Evolutionary conservation across 176 grass and related monocot genomes (phyloP).

Genomic region (Avena insularis): DNA sequence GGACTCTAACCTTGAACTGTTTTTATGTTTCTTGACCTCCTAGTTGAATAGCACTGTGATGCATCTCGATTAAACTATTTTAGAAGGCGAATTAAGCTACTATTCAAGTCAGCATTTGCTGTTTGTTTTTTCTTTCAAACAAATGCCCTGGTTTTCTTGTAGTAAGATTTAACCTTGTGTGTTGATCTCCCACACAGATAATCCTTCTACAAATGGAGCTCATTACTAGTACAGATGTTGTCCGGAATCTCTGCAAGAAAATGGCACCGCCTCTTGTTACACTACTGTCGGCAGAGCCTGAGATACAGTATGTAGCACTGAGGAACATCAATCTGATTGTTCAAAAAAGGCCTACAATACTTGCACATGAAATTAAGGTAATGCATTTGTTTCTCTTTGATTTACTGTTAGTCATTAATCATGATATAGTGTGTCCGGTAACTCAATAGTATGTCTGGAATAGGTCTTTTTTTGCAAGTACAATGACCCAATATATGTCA

Average conservation of each 20-base stretch:
- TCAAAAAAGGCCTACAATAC: slow-evolving; percentile 98
- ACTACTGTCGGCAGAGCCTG: slow-evolving; percentile 94
- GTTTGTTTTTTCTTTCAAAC: not conserved
- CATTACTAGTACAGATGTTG: slow-evolving; percentile 92
- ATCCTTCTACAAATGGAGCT: slow-evolving; percentile 99
- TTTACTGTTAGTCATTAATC: slow-evolving; percentile 37
- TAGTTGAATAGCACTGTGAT: slow-evolving; percentile 14
- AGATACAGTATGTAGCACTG: slow-evolving; percentile 97
- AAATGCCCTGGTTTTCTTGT: not conserved
- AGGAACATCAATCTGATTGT: slow-evolving; percentile 99
- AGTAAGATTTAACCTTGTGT: not conserved
- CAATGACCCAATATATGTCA: slow-evolving; percentile 97
- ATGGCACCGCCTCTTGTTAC: slow-evolving; percentile 99
- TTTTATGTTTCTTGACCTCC: slow-evolving; percentile 6
- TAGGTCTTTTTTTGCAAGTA: slow-evolving; percentile 99
- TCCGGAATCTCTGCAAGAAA: slow-evolving; percentile 99
- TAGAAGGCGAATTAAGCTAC: not conserved
- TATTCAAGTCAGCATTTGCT: slow-evolving; percentile 2
- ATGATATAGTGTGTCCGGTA: not conserved
- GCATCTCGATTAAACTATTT: not conserved
- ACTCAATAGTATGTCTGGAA: slow-evolving; percentile 27
- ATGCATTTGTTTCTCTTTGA: slow-evolving; percentile 37
- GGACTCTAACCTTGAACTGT: not conserved
- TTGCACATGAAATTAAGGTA: slow-evolving; percentile 99
- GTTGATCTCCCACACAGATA: slow-evolving; percentile 64